phyloP scores from a whole-genome alignment of 2,329 filamentous ascomycete species.

The Chaetomium sp. region DNA sequence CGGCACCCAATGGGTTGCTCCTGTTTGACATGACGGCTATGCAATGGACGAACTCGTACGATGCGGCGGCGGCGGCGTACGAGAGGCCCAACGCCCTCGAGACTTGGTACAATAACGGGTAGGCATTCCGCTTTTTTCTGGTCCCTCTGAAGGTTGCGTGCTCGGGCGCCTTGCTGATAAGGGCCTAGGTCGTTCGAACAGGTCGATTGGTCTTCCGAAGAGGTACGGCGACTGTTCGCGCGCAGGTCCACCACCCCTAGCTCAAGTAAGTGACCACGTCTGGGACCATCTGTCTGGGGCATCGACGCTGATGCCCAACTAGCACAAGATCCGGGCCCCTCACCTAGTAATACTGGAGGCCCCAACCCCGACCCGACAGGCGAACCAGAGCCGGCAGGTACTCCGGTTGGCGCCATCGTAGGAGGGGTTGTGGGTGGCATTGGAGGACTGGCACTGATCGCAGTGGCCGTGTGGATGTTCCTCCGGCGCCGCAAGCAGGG shows the following conservation, averaged over 20 bases:
- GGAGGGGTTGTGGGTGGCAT: constrained; percentile 30
- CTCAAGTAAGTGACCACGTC: not conserved
- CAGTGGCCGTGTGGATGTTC: constrained; percentile 21
- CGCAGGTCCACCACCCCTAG: not conserved
- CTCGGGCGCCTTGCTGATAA: not conserved
- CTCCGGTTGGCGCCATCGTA: constrained; percentile 24
- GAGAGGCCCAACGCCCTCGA: constrained; percentile 20
- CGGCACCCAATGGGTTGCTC: constrained; percentile 24
- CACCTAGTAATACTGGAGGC: not conserved
- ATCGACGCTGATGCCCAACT: not conserved
- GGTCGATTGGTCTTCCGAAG: constrained; percentile 26
- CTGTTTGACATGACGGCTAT: constrained; percentile 30
- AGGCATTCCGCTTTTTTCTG: not conserved
- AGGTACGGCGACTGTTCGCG: constrained; percentile 24
- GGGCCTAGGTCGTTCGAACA: constrained; percentile 2
- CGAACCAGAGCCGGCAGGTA: not conserved
- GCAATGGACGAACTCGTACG: constrained; percentile 28
- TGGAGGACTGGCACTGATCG: constrained; percentile 18
- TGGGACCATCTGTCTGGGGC: not conserved
- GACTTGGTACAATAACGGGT: constrained; percentile 27
- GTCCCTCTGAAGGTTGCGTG: not conserved
- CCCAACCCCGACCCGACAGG: not conserved
- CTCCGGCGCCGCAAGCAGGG: constrained; percentile 19
- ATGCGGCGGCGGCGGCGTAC: constrained; percentile 22
- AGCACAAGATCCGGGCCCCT: not conserved